These are phyloP conservation scores for Metroxylon sagu DNA, from an alignment of 176 grass and related monocot genomes.

Conservation along the genomic window DNA sequence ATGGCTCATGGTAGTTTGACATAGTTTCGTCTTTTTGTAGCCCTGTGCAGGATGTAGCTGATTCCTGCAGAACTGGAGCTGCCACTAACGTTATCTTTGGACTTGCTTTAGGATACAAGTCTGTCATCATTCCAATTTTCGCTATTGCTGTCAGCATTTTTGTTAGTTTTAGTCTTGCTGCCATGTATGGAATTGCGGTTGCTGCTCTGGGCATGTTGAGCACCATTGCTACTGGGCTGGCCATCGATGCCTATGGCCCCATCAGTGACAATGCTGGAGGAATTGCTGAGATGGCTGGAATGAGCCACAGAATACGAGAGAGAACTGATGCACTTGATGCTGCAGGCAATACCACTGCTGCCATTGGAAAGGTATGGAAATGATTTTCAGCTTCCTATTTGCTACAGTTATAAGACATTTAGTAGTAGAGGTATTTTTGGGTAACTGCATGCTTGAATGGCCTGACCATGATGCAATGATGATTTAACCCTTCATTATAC, in stretches of 20 bases:
- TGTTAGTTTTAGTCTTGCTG: conserved; percentile 40
- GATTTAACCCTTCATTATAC: too few species aligned
- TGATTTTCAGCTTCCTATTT: neutral
- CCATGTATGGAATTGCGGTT: conserved; percentile 45
- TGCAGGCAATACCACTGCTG: conserved; percentile 38
- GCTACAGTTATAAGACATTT: neutral
- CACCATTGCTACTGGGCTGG: conserved; percentile 32
- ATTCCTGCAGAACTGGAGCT: conserved; percentile 37
- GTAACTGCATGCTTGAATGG: too few species aligned
- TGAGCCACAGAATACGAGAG: conserved; percentile 44
- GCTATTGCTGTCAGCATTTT: conserved; percentile 33
- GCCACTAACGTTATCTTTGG: conserved; percentile 47
- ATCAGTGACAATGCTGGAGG: conserved; percentile 52
- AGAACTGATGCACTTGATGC: conserved; percentile 43
- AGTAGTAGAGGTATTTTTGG: too few species aligned
- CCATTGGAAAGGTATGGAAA: conserved; percentile 35
- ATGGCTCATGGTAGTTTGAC: too few species aligned
- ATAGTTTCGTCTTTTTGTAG: conserved; percentile 8
- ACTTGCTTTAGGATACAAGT: conserved; percentile 53
- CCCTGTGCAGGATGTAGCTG: conserved; percentile 42
- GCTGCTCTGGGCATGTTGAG: conserved; percentile 44
- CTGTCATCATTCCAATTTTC: conserved; percentile 43
- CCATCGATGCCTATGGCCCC: conserved; percentile 39
- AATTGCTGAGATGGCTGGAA: conserved; percentile 51
- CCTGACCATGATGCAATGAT: too few species aligned